Evolutionary conservation across 805 yeast species (phyloP), one percentile per base, ranked within the genome.

Genomic region (Metschnikowia borealis): DNA sequence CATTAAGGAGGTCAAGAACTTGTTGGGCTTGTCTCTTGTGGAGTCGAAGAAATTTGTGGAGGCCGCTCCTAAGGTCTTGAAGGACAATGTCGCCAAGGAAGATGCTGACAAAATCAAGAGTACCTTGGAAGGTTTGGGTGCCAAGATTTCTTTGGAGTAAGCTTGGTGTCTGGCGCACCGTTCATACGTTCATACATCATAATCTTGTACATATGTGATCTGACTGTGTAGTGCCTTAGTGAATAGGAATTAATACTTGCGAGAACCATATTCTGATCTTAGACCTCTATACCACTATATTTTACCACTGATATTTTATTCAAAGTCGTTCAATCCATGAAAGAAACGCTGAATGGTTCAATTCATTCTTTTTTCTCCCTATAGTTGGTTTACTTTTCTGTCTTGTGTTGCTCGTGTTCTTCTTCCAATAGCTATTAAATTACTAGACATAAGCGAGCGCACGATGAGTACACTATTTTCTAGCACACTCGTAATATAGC

Each of bases 41-140:
- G 98, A 94, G 69, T 88, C 97, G 55, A 94, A 94, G 84, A 94
- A 94, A 77, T 88, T 94, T 59, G 99, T 94, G 51, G 99, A 94
- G 78, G 74, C 89, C 63, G 98, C 99, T 54, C 99, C 99, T 62
- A 94, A 94, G 80, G 78, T 87, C 42, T 78, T 94, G 70, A 94
- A 94, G 77, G 99, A 94, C 63, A 89, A 90, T 62, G 90, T 94
- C 54, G 85, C 96, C 55, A 94, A 94, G 80, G 99, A 89, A 67
- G 99, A 94, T 63, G 98, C 98, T 59, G 97, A 92, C 64, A 90
- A 91, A 81, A 86, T 94, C 68, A 92, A 94, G 79, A 78, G 87
- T 54, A 83, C 96, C 55, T 80, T 94, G 66, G 99, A 94, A 77
- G 94, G 83, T 48, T 80, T 92, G 62, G 99, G 99, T 70, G 99